Base-by-base conservation (phyloP, 2,329 filamentous ascomycete species). In the Salinomyces thailandicus region DNA sequence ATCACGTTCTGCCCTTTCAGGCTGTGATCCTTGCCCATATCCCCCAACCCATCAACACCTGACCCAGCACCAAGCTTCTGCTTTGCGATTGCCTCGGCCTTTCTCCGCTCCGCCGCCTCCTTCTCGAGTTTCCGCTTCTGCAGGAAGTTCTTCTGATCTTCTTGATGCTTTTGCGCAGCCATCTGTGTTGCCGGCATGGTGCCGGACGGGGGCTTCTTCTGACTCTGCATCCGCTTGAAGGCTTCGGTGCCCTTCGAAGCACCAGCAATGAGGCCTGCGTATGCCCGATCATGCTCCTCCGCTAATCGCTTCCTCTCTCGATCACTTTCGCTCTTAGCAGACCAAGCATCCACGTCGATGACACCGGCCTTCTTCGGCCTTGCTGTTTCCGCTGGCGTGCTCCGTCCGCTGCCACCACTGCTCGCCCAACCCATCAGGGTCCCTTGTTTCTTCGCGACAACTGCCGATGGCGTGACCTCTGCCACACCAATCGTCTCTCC, bases 1-100 rank as follows among this genome's bases (percentile, higher is more conserved):
- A 96, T 94, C 59, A 96, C 85, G 46, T 89, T 85, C 53, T 80
- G 82, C 45, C 82, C 82, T 44, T 72, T 72, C 2, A 75, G 73
- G 3, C 75, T 72, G 52, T 89, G 81, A 37, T 91, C 85, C 60
- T 89, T 91, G 41, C 84, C 85, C 38, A 74, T 67, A 1, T 86
- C 68, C 22, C 81, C 75, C 33, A 93, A 71, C 17, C 79, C 79
- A 44, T 75, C 72, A 7, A 91, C 63, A 14, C 82, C 85, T 40
- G 85, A 91, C 2, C 85, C 85, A 55, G 86, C 84, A 40, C 84
- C 80, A 6, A 72, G 47, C 44, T 40, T 53, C 52, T 11, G 47
- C 48, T 38, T 50, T 33, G 20, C 48, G 19, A 38, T 31, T 24
- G 26, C 39, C 41, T 42, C 45, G 3, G 32, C 33, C 20, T 26